phyloP scores from a whole-genome alignment of 2,329 filamentous ascomycete species.

The Paraphoma sp. region DNA sequence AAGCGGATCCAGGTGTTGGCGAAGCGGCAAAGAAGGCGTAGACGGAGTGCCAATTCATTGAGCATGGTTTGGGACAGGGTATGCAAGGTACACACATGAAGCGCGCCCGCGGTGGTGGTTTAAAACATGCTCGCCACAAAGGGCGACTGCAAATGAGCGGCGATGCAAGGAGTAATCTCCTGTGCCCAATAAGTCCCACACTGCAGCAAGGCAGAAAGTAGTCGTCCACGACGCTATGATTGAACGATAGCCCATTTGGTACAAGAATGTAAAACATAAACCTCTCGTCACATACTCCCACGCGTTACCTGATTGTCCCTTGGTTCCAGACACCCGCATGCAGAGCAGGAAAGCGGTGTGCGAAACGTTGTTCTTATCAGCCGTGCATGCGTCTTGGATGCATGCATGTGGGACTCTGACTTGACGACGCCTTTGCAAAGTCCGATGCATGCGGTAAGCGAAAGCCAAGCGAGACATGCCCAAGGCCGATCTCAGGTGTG shows the following conservation, averaged over 20 bases:
- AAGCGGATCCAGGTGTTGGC: constrained; percentile 23
- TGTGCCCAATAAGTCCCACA: not conserved
- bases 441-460: no score
- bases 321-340: not conserved
- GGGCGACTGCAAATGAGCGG: no score
- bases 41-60: not conserved
- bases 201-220: not conserved
- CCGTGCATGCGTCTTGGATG: not conserved
- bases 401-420: not conserved
- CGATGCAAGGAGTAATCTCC: not conserved
- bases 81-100: not conserved
- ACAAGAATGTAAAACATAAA: not conserved
- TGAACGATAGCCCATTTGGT: not conserved
- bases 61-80: no score
- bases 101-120: no score
- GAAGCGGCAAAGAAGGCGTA: not conserved
- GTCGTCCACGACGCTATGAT: not conserved
- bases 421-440: no score
- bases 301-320: not conserved
- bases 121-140: no score
- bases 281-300: not conserved
- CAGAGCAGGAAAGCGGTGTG: not conserved
- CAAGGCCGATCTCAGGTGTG: no score
- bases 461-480: no score
- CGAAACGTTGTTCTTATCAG: not conserved